Evolutionary conservation across 179 eudicot genomes (phyloP).

Genomic region (Actinidia polygama): DNA sequence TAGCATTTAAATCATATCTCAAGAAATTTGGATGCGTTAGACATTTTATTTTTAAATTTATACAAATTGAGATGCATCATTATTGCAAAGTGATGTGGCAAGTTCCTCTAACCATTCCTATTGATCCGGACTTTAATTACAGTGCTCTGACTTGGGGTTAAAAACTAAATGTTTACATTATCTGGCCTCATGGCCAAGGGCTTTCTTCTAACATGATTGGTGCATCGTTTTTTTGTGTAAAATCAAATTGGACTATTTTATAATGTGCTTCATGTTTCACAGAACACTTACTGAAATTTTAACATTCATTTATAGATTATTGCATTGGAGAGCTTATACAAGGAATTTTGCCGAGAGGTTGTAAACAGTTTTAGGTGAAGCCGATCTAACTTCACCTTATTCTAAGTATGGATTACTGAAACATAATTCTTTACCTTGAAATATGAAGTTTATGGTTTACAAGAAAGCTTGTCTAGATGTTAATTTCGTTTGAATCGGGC

Average conservation of each 20-base stretch:
- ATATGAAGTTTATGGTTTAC: background rate
- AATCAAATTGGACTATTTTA: background rate
- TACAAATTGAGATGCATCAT: too few species aligned
- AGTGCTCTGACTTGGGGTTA: background rate
- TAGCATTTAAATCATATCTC: background rate
- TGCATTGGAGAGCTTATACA: slow-evolving; percentile 67
- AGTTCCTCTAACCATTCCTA: background rate
- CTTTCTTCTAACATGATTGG: background rate
- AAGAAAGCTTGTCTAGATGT: background rate
- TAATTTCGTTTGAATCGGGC: slow-evolving; percentile 26
- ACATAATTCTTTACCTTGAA: background rate
- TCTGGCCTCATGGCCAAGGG: background rate
- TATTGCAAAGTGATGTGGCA: background rate
- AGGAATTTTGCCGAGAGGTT: slow-evolving; percentile 71
- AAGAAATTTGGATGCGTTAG: background rate
- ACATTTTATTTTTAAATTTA: background rate
- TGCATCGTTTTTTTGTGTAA: background rate
- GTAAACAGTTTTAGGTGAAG: slow-evolving; percentile 74
- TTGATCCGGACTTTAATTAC: background rate
- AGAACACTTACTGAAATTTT: background rate
- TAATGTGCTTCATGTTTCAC: background rate
- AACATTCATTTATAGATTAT: slow-evolving; percentile 41
- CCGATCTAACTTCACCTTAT: background rate
- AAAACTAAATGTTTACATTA: background rate
- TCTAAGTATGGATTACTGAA: background rate